Evolutionary conservation across 192 early-diverging fungal genomes (phyloP), one percentile per base, ranked within the genome.

Genomic region (Backusella circina): DNA sequence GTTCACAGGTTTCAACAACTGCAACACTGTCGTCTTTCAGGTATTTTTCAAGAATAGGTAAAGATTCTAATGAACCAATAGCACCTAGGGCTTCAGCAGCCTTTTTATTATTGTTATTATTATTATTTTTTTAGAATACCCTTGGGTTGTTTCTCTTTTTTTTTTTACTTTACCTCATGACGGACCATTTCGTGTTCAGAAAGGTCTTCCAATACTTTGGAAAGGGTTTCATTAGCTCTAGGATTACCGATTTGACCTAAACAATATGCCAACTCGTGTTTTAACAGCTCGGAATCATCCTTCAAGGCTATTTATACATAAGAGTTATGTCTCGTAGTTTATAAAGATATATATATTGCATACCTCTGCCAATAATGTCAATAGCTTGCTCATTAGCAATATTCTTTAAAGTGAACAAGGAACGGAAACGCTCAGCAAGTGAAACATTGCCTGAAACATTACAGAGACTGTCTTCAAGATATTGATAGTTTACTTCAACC

Each of bases 41-140:
- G 84, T 93, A 97, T 41, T 88, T 82, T 79, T 93, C 89, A 21
- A 99, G 84, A 67, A 93, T 85, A 1, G 87, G 84, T 35, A 97
- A 68, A 1, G 90, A 88, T 7, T 85, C 82, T 6, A 86, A 78
- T 35, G 92, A 86, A 3, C 94, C 95, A 74, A 99, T 94, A 3
- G 98, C 98, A 26, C 95, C 96, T 67, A 99, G 82, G 1, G 98
- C 96, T 83, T 99, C 98, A 10, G 96, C 98, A 28, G 97, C 96
- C 88, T 89, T 18, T 30, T 71, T 32, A n/a, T 65, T 51, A 9
- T 51, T 67, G 0, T 35, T 65, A 5, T 70, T 23, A 18, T 23
- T 66, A 57, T 37, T 8, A 50, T 16, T 39, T 1, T n/a, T 50
- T 2, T 38, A 38, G 7, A 38, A 38, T 38, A 38, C 10, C 7